Evolutionary conservation across 306 rosid genomes (phyloP), one percentile per base, ranked within the genome.

Genomic region (Quercus mongolica): DNA sequence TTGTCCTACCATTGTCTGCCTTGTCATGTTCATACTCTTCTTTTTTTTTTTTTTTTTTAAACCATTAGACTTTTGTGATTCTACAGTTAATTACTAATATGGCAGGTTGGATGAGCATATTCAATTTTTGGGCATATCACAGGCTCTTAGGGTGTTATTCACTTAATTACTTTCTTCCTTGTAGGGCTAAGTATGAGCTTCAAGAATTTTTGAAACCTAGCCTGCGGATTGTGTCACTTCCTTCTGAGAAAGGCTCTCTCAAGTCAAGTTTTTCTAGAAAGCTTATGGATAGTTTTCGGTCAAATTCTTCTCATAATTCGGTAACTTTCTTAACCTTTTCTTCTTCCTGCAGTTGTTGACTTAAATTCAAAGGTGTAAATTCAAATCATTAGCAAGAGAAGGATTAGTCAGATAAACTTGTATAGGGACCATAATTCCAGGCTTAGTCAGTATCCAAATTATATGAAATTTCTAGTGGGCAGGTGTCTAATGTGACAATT

Each of bases 171-270:
- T 54, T 70, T 84, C 73, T 79, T 78, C 79, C 46, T 35, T 85
- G 77, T 83, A 96, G 99, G 87, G 86, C 96, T 67, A 96, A 96
- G 78, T 96, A 96, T 85, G 99, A 96, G 86, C 70, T 74, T 71
- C 99, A 96, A 85, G 94, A 85, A 62, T 96, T 96, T 85, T 83
- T 96, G 88, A 96, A 96, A 84, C 96, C 99, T n/a, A 88, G 93
- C 85, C 82, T 96, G 92, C 93, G 99, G 80, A 96, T 96, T 81
- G 77, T 83, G 65, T 91, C 93, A 41, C 38, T 71, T 75, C 55
- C 84, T 76, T 81, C 94, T 25, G 84, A 83, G 77, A 86, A 85
- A 83, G 77, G 85, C 84, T 77, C 87, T 79, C 76, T 80, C 56
- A 81, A 80, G 73, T 79, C 95, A 74, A 92, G 77, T 84, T 85